These are phyloP conservation scores for Xylariaceae sp. DNA, from an alignment of 2,329 filamentous ascomycete species.

Conservation along the genomic window DNA sequence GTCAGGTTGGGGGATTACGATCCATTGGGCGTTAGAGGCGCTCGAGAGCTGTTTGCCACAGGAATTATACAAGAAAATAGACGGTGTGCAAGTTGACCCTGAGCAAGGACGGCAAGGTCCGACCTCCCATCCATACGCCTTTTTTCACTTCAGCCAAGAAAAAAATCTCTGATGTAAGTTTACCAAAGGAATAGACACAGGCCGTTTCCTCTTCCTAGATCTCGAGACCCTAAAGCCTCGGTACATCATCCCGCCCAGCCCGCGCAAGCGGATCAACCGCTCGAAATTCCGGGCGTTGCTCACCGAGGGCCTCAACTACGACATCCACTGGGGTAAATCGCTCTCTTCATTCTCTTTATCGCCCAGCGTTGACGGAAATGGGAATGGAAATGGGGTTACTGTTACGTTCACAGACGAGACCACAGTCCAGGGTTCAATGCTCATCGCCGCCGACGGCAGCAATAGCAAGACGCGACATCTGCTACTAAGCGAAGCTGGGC, in stretches of 20 bases:
- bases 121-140: no score
- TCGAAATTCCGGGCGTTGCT: conserved; percentile 11
- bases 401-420: conserved; percentile 16
- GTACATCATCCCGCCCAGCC: conserved; percentile 15
- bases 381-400: no score
- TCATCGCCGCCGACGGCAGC: conserved; percentile 22
- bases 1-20: conserved; percentile 15
- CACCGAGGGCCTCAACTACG: neutral
- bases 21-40: conserved; percentile 13
- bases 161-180: neutral
- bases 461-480: neutral
- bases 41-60: conserved; percentile 6
- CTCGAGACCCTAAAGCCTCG: conserved; percentile 5
- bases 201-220: conserved; percentile 19
- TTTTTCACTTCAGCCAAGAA: no score
- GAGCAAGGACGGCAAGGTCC: conserved; percentile 16
- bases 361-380: neutral
- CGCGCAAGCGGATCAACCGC: conserved; percentile 13
- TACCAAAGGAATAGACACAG: conserved; percentile 11
- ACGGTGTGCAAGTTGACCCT: conserved; percentile 14
- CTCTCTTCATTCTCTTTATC: conserved; percentile 1
- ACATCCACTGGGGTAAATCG: conserved; percentile 18
- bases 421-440: conserved; percentile 5
- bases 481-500: neutral
- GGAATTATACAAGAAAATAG: neutral